Conservation (phyloP, 148 eudicot genomes). For the Amaranthus hypochondriacus region DNA sequence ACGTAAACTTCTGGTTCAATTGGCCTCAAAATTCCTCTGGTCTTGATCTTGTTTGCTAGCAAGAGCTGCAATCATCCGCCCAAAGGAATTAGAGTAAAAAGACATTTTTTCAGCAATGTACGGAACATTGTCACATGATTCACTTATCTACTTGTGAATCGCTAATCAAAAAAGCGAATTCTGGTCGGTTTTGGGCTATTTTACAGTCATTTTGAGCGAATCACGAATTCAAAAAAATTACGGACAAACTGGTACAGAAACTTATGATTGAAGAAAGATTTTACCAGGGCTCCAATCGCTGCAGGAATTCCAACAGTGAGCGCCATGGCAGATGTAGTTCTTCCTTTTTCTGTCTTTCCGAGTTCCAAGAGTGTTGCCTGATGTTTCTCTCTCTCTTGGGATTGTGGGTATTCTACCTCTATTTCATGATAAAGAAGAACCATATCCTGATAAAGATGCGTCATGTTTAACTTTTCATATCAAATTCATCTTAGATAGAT, state of each 20-base stretch:
- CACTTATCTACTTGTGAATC: too few species aligned
- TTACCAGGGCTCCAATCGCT: constrained; percentile 92
- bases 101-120: not conserved
- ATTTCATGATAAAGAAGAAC: constrained; percentile 92
- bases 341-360: constrained; percentile 63
- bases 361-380: constrained; percentile 74
- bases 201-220: too few species aligned
- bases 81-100: not conserved
- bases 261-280: not conserved
- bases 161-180: too few species aligned
- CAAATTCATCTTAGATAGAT: not conserved
- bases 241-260: too few species aligned
- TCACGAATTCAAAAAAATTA: too few species aligned
- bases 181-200: too few species aligned
- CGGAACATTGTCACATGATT: not conserved
- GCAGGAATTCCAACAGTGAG: constrained; percentile 89
- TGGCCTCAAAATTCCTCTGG: constrained; percentile 81
- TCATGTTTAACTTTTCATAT: not conserved
- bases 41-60: constrained; percentile 64
- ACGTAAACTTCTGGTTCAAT: constrained; percentile 73
- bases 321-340: constrained; percentile 80
- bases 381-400: constrained; percentile 49
- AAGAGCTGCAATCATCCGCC: constrained; percentile 50
- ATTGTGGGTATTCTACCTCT: constrained; percentile 61
- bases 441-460: constrained; percentile 60